Percentiles rank a stretch among this genome's conserved stretches.
Conservation (phyloP, 2,329 filamentous ascomycete species). For the Sclerotinia sclerotiorum region DNA sequence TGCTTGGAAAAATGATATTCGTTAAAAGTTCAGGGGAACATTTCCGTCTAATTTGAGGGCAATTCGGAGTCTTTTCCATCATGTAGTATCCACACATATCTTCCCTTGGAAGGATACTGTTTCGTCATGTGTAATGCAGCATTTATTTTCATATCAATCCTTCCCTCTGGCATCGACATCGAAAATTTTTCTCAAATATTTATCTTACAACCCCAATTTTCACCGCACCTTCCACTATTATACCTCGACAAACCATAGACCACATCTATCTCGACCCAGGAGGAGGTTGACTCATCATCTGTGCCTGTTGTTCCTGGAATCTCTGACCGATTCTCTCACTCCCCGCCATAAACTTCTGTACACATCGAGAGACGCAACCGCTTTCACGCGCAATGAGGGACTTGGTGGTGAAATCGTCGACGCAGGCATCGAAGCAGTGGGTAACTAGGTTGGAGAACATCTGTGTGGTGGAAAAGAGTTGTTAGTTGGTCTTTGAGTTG, state of each 20-base stretch:
- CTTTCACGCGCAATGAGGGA: slow-evolving; percentile 84
- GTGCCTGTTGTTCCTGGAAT: slow-evolving; percentile 71
- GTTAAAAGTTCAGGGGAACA: not conserved
- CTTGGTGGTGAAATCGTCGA: slow-evolving; percentile 99
- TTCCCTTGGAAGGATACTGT: not conserved
- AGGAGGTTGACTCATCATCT: slow-evolving; percentile 49
- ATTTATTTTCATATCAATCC: not conserved
- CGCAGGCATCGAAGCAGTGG: slow-evolving; percentile 93
- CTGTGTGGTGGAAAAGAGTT: slow-evolving; percentile 39
- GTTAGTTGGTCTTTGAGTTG: not conserved
- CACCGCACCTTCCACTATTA: not conserved
- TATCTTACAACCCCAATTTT: slow-evolving; percentile 4
- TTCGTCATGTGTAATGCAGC: not conserved
- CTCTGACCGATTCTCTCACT: slow-evolving; percentile 87
- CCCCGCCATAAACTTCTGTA: slow-evolving; percentile 93
- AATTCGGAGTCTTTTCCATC: slow-evolving; percentile 6
- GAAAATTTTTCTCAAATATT: not conserved
- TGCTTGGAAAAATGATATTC: not conserved
- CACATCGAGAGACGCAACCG: slow-evolving; percentile 89
- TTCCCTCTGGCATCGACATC: not conserved
- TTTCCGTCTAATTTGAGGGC: not conserved
- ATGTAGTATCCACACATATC: slow-evolving; percentile 5
- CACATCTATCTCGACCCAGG: slow-evolving; percentile 33
- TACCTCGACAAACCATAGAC: not conserved
- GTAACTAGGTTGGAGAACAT: slow-evolving; percentile 70